Base-by-base conservation (phyloP, 2,329 filamentous ascomycete genomes). In the Lecanicillium sp. region DNA sequence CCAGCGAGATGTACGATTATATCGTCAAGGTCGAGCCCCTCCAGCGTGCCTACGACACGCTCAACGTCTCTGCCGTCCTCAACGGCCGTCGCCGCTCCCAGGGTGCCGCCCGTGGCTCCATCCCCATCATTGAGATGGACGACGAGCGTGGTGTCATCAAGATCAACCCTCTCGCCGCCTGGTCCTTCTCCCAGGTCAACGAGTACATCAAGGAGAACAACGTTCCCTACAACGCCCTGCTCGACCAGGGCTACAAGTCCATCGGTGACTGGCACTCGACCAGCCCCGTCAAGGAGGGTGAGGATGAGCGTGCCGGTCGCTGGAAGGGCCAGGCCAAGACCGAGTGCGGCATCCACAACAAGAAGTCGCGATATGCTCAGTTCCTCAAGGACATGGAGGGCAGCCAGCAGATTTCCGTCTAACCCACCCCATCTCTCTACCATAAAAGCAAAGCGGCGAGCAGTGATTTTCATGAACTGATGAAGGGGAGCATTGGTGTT, bases 301-400 rank as follows among this genome's bases (percentile, higher is more conserved):
- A 98, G 70, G 93, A 97, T 61, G 93, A 98, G 79, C 85, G 93
- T 44, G 86, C 93, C 8, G 93, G 93, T 50, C 84, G 93, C 57
- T 98, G 93, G 93, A 96, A 95, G 78, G 93, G 93, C 53, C 86
- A 90, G 67, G 73, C 78, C 61, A 98, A 98, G 84, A 94, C 90
- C 14, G 93, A 98, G 74, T 98, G 93, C 67, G 93, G 93, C 40
- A 97, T 98, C 63, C 93, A 98, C 80, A 97, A 97, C 77, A 94
- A 93, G 70, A 85, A 90, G 67, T 95, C 88, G 50, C 84, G 90
- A 58, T 98, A 97, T 62, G 87, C 90, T 10, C 83, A 90, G 69
- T 96, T 86, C 68, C 70, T 95, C 48, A 75, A 77, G 59, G 82
- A 89, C 52, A 79, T 86, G 67, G 84, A 89, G 63, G 71, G 76